phyloP scores from a whole-genome alignment of 2,329 filamentous ascomycete genomes.

The Blumeria graminis region DNA sequence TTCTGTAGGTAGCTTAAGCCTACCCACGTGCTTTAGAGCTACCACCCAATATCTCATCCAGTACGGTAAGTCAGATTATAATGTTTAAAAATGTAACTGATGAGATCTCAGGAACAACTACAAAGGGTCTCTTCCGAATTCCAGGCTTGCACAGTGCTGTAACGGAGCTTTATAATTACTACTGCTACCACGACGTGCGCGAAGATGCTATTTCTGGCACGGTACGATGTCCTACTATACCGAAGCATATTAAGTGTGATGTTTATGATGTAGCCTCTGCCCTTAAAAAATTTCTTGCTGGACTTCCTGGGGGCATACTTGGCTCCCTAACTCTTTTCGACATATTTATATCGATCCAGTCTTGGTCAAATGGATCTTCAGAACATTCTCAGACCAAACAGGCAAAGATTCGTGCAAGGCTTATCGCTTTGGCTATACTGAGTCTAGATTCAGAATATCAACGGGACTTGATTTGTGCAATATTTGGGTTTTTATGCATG shows the following conservation, averaged over 20 bases:
- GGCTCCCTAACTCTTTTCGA: conserved; percentile 38
- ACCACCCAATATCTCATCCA: conserved; percentile 39
- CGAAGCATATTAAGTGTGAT: conserved; percentile 31
- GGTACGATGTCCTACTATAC: conserved; percentile 32
- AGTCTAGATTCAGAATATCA: conserved; percentile 34
- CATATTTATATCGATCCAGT: conserved; percentile 34
- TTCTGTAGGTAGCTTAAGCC: conserved; percentile 27
- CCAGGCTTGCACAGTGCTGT: conserved; percentile 30
- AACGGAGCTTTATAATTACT: conserved; percentile 38
- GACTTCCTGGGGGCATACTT: conserved; percentile 39
- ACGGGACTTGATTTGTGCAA: conserved; percentile 38
- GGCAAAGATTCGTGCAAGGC: conserved; percentile 32
- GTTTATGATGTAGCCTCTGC: conserved; percentile 42
- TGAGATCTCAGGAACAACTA: conserved; percentile 13
- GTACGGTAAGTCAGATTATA: conserved; percentile 22
- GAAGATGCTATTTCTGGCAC: conserved; percentile 27
- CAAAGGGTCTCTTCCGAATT: conserved; percentile 37
- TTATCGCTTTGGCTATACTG: conserved; percentile 38
- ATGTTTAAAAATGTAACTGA: conserved; percentile 4
- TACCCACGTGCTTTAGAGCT: conserved; percentile 42
- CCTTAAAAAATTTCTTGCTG: conserved; percentile 40
- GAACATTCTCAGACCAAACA: conserved; percentile 29
- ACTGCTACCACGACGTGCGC: conserved; percentile 26
- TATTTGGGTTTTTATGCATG: conserved; percentile 39
- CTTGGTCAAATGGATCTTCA: conserved; percentile 26